Conservation (phyloP, 176 grass and related monocot species). For the Rhynchospora tenuis region DNA sequence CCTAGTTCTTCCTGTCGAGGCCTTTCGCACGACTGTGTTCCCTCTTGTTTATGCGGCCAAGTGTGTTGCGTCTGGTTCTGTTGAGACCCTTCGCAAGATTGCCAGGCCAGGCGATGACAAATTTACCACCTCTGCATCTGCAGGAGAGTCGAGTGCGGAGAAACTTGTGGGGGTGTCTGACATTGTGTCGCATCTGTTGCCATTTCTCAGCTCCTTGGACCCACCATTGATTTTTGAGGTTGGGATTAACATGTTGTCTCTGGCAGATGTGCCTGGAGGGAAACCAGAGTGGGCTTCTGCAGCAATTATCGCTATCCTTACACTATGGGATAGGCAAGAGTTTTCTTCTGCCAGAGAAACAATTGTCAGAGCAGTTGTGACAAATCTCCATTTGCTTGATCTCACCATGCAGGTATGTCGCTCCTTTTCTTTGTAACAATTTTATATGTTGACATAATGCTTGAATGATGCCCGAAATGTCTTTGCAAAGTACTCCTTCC, state of each 20-base stretch:
- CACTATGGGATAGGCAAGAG: constrained; percentile 88
- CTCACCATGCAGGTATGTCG: constrained; percentile 84
- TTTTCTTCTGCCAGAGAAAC: constrained; percentile 97
- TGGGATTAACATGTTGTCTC: constrained; percentile 95
- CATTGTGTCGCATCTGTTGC: constrained; percentile 77
- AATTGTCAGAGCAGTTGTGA: constrained; percentile 88
- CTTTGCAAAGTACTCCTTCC: not conserved
- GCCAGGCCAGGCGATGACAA: constrained; percentile 49
- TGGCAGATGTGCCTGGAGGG: constrained; percentile 87
- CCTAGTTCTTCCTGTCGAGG: constrained; percentile 84
- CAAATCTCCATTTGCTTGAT: constrained; percentile 95
- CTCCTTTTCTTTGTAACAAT: not conserved
- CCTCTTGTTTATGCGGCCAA: constrained; percentile 86
- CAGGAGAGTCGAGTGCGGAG: constrained; percentile 54
- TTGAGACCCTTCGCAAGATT: constrained; percentile 58
- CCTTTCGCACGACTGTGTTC: constrained; percentile 70
- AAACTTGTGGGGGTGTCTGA: constrained; percentile 91
- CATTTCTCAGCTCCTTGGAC: constrained; percentile 87
- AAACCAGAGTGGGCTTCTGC: constrained; percentile 99
- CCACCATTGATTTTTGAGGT: constrained; percentile 90
- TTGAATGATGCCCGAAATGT: not conserved
- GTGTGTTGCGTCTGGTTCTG: constrained; percentile 71
- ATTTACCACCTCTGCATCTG: constrained; percentile 14
- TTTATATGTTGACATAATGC: not conserved
- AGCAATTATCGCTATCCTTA: constrained; percentile 82